phyloP scores from a whole-genome alignment of 495 filamentous ascomycete species.

The Annulohypoxylon maeteangense region DNA sequence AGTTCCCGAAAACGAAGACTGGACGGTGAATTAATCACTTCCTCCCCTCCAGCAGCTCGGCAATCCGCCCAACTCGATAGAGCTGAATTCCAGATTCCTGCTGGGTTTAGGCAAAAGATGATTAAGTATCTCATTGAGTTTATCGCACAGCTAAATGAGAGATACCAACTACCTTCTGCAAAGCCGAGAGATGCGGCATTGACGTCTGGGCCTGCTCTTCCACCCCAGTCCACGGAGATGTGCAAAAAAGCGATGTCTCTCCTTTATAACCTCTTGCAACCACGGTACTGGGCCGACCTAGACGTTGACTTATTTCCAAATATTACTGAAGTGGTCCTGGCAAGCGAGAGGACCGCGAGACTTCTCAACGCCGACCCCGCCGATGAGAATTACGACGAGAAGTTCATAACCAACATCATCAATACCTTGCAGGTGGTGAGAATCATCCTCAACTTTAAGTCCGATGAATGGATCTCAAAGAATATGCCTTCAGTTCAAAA shows the following conservation, averaged over 20 bases:
- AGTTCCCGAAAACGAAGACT: constrained; percentile 79
- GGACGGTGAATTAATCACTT: constrained; percentile 60
- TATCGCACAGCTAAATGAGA: constrained; percentile 87
- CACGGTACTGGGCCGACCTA: constrained; percentile 90
- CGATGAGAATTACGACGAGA: constrained; percentile 85
- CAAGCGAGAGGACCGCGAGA: constrained; percentile 71
- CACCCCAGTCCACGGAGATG: constrained; percentile 72
- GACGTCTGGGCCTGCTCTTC: constrained; percentile 60
- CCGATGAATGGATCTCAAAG: constrained; percentile 87
- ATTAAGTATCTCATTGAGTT: constrained; percentile 94
- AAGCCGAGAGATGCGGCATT: constrained; percentile 66
- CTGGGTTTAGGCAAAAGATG: constrained; percentile 74
- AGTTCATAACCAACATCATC: constrained; percentile 82
- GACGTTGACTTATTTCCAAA: constrained; percentile 92
- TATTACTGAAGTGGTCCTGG: constrained; percentile 83
- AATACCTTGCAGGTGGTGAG: constrained; percentile 92
- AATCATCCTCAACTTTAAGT: constrained; percentile 84
- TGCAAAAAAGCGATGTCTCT: constrained; percentile 84
- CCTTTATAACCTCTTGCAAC: constrained; percentile 86
- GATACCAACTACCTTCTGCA: constrained; percentile 77
- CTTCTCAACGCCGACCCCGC: constrained; percentile 82
- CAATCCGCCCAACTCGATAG: constrained; percentile 62
- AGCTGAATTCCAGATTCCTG: constrained; percentile 74
- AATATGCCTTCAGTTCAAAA: constrained; percentile 82
- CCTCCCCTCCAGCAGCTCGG: constrained; percentile 59